Evolutionary conservation across 2,329 filamentous ascomycete genomes (phyloP).

Genomic region (Fusarium longipes): DNA sequence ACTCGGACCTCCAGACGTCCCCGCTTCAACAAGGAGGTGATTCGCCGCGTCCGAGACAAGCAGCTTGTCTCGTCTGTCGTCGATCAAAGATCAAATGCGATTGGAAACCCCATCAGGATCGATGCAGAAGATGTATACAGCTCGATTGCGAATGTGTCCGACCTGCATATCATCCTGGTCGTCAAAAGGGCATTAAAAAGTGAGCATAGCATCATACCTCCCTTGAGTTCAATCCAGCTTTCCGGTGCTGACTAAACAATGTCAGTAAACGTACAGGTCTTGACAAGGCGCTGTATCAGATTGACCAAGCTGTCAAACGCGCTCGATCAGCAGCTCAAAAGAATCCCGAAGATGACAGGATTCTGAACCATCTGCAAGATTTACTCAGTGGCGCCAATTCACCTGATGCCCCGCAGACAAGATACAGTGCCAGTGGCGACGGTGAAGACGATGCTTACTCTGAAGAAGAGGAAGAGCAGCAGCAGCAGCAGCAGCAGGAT

Average conservation of each 20-base stretch:
- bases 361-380: conserved; percentile 57
- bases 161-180: conserved; percentile 77
- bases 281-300: conserved; percentile 79
- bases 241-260: conserved; percentile 21
- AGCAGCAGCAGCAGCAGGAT: conserved; percentile 46
- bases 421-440: conserved; percentile 28
- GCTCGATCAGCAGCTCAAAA: conserved; percentile 59
- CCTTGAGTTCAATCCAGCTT: not conserved
- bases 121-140: conserved; percentile 71
- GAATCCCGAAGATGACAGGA: conserved; percentile 58
- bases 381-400: conserved; percentile 51
- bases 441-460: conserved; percentile 49
- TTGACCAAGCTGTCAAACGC: conserved; percentile 74
- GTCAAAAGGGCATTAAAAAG: conserved; percentile 84
- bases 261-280: conserved; percentile 77
- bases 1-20: conserved; percentile 30
- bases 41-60: conserved; percentile 52
- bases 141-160: conserved; percentile 71
- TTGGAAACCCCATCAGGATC: conserved; percentile 61
- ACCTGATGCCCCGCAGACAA: conserved; percentile 34
- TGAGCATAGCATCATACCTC: conserved; percentile 51
- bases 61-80: conserved; percentile 72
- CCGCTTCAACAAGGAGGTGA: conserved; percentile 41
- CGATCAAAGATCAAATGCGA: conserved; percentile 76
- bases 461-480: conserved; percentile 49